A percentile compares a stretch with the other conserved stretches of the same genome.
Evolutionary conservation across 2,329 filamentous ascomycete genomes (phyloP).

Genomic region (Hymenoscyphus fructigenus): DNA sequence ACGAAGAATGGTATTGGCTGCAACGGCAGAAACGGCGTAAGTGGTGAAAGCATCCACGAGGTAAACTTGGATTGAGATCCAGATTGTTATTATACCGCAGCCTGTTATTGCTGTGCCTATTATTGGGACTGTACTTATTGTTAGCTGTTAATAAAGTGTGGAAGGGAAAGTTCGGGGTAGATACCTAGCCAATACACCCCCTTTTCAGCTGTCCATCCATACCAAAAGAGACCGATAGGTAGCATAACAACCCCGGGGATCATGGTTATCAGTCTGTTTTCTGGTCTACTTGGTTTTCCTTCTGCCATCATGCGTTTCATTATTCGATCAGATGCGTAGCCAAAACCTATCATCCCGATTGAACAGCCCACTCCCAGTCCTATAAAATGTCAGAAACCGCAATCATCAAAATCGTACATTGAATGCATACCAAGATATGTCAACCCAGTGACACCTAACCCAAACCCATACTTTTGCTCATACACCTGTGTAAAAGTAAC

Average conservation of each 20-base stretch:
- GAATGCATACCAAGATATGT: slow-evolving; percentile 41
- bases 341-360: not conserved
- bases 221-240: not conserved
- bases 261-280: not conserved
- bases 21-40: slow-evolving; percentile 42
- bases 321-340: not conserved
- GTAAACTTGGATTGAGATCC: slow-evolving; percentile 34
- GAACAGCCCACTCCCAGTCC: not conserved
- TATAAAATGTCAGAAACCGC: not conserved
- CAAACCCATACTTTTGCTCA: slow-evolving; percentile 41
- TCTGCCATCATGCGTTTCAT: not conserved
- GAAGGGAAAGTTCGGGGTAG: too few relatives aligned
- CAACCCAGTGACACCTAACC: slow-evolving; percentile 40
- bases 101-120: slow-evolving; percentile 4
- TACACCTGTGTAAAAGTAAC: slow-evolving; percentile 51
- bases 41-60: slow-evolving; percentile 45
- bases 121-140: not conserved
- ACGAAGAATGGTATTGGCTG: slow-evolving; percentile 41
- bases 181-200: slow-evolving; percentile 3
- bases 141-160: too few relatives aligned
- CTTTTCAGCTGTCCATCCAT: slow-evolving; percentile 5
- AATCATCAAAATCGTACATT: too few relatives aligned
- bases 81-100: slow-evolving; percentile 1
- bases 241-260: not conserved
- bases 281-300: not conserved